Conservation (phyloP, 805 yeast species). For the Nakazawaea ambrosiae region DNA sequence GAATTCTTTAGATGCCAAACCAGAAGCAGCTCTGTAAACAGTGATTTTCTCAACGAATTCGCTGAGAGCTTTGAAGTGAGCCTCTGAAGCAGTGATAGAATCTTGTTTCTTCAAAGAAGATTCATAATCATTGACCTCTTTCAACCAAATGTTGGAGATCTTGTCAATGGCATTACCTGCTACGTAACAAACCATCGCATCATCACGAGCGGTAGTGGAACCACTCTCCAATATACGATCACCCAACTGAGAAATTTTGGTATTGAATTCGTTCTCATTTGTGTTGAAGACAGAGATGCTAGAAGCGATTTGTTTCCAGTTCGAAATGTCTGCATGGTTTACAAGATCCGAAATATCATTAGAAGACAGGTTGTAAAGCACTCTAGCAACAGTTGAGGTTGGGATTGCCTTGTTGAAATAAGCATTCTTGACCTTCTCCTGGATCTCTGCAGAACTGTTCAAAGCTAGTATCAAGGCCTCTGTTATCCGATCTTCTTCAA, state of each 20-base stretch:
- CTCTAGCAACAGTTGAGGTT: conserved; percentile 57
- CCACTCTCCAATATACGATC: conserved; percentile 55
- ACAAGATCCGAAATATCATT: conserved; percentile 60
- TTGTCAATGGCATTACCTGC: conserved; percentile 79
- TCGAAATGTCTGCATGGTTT: conserved; percentile 62
- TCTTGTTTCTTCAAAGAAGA: conserved; percentile 33
- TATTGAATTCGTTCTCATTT: conserved; percentile 41
- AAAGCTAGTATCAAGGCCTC: conserved; percentile 84
- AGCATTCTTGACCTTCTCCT: conserved; percentile 61
- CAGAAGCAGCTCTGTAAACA: conserved; percentile 53
- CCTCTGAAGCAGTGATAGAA: conserved; percentile 63
- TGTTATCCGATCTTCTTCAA: conserved; percentile 52
- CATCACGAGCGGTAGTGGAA: conserved; percentile 43
- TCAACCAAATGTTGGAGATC: conserved; percentile 76
- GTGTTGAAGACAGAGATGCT: conserved; percentile 53
- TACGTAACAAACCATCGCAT: conserved; percentile 71
- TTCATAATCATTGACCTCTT: conserved; percentile 49
- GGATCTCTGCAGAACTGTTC: conserved; percentile 54
- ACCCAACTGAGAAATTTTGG: conserved; percentile 62
- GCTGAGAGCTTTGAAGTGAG: conserved; percentile 75
- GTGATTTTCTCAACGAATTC: conserved; percentile 80
- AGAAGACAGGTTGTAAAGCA: conserved; percentile 58
- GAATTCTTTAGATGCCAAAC: conserved; percentile 24
- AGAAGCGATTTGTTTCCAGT: conserved; percentile 81
- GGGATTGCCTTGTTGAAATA: conserved; percentile 56